Percentiles rank a stretch among this genome's conserved stretches.
Conservation (phyloP, 208 protist species). For the Borovskyia barvae region DNA sequence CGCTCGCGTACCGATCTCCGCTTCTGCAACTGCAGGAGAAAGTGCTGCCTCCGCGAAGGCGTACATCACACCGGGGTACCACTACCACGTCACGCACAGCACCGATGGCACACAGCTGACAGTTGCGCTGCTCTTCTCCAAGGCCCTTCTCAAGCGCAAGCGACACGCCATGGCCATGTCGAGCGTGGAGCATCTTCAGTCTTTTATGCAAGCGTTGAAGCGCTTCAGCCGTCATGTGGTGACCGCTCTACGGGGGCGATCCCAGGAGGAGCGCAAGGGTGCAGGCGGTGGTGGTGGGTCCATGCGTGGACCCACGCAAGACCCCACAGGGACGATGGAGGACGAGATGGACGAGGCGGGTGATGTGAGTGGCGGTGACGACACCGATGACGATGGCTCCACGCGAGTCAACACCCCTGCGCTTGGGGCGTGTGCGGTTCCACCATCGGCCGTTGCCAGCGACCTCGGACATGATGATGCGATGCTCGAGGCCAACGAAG, state of each 20-base stretch:
- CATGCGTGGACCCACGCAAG: slow-evolving; percentile 19
- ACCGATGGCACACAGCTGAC: slow-evolving; percentile 45
- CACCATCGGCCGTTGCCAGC: slow-evolving; percentile 18
- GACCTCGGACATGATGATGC: slow-evolving; percentile 11
- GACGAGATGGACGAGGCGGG: slow-evolving; percentile 14
- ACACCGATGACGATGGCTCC: slow-evolving; percentile 26
- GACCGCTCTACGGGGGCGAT: slow-evolving; percentile 42
- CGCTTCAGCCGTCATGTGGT: slow-evolving; percentile 61
- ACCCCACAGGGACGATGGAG: slow-evolving; percentile 18
- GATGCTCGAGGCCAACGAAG: slow-evolving; percentile 16
- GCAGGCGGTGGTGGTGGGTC: slow-evolving; percentile 8
- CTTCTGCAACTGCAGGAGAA: background rate
- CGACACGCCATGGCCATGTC: slow-evolving; percentile 76
- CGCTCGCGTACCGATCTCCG: slow-evolving; percentile 15
- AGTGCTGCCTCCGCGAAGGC: background rate
- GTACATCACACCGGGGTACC: slow-evolving; percentile 29
- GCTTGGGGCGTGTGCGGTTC: slow-evolving; percentile 3
- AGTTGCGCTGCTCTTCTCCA: slow-evolving; percentile 81
- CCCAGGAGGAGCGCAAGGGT: slow-evolving; percentile 29
- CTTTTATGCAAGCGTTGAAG: slow-evolving; percentile 55
- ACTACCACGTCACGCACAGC: slow-evolving; percentile 61
- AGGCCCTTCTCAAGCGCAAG: slow-evolving; percentile 36
- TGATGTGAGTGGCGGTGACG: slow-evolving; percentile 16
- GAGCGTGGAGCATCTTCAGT: slow-evolving; percentile 56
- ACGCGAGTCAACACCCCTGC: slow-evolving; percentile 20